Evolutionary conservation across 106 monocot genomes (phyloP), one percentile per base, ranked within the genome.

Genomic region (Amphibolis antarctica): DNA sequence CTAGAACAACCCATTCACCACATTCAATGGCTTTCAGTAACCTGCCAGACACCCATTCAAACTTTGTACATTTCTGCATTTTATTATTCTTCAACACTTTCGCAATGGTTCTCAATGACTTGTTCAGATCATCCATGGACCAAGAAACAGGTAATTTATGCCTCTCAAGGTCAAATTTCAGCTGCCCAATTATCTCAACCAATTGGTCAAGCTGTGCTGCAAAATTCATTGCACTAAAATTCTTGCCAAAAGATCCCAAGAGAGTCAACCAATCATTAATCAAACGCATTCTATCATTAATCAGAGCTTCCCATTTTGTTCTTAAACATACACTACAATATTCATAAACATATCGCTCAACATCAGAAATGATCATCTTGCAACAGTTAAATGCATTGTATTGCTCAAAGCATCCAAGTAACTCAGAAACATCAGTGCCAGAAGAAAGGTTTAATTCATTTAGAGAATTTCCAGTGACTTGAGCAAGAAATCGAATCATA

Each of bases 391-490:
- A 78, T 42, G 70, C 72, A 81, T 75, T 83, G 69, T 85, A 88
- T 53, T 99, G 98, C 73, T 91, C 98, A 79, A 99, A 99, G 66
- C 87, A 87, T 54, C 98, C 98, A 62, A 99, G 78, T 66, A 99
- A 73, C 46, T 99, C 98, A 61, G 98, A 85, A 55, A 99, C 91
- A 73, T 99, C 91, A 52, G 91, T 99, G 69, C 77, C 87, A 30
- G 87, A 73, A 30, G 98, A 99, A 42, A 99, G 84, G 71, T 91
- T 99, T 27, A 99, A 63, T 55, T 91, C 98, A 55, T 81, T 71
- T 53, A 91, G 71, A 45, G 66, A 54, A 70, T 91, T 99, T 60
- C 98, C 98, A 29, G 91, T 88, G 6, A 91, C 73, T 44, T 88
- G 80, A 77, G 87, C 82, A 53, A 99, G 82, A 43, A 88, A 66